Evolutionary conservation across 2,329 filamentous ascomycete species (phyloP), one percentile per base, ranked within the genome.

Genomic region (Anthostomella pinea): DNA sequence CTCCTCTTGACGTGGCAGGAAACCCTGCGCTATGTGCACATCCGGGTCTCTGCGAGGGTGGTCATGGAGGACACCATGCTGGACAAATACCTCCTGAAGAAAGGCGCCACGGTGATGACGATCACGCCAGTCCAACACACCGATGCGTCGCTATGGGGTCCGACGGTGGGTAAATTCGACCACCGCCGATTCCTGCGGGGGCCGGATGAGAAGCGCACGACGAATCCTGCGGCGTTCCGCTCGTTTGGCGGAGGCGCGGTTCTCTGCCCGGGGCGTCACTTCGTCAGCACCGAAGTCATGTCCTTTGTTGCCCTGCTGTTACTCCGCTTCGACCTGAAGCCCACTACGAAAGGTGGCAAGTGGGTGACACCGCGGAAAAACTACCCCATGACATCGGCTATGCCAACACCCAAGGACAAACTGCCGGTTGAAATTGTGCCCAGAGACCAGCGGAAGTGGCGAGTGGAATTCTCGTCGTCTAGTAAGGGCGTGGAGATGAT

Each of bases 61-160:
- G 31, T 43, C 2, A 30, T 41, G 15, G 22, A 46, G 19, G 45
- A 49, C 23, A 30, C 24, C 8, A 20, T 45, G 25, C 16, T 51
- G 9, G 43, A 45, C 21, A 41, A 44, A 26, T 49, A 45, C 30
- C 35, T 48, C 7, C 26, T 44, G 10, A 51, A 45, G 25, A 50
- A 46, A 16, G 48, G 41, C 3, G 30, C 32, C 15, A 35, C 35
- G 1, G 15, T 51, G 18, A 45, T 51, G 32, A 39, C 26, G 17
- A 19, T 30, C 4, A 27, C 25, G 6, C 34, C 30, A 5, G 36
- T 45, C 3, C 32, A 45, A 13, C 44, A 48, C 22, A 41, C 30
- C 4, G 34, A 39, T 13, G 8, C 20, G 10, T 34, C 30, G 1
- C n/a, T 39, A 22, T 49, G 46, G 49, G 46, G 44, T 3, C 18